These are phyloP conservation scores for Neoboletus magnificus DNA, from an alignment of 768 basidiomycete species.

Conservation along the genomic window DNA sequence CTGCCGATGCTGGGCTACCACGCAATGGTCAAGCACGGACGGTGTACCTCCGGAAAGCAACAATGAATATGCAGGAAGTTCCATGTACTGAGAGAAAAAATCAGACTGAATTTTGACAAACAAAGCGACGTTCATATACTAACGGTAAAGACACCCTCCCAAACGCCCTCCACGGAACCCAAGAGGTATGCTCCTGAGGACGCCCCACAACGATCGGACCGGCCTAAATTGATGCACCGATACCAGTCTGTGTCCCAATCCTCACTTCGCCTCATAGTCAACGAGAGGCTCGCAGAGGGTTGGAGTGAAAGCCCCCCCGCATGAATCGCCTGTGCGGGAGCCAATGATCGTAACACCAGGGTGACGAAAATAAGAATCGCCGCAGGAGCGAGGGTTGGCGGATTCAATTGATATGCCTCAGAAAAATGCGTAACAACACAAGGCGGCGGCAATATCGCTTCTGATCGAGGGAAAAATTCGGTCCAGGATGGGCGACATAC, in stretches of 20 bases:
- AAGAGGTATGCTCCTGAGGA: conserved; percentile 51
- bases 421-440: conserved; percentile 41
- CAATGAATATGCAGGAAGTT: conserved; percentile 80
- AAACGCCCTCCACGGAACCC: conserved; percentile 71
- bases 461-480: conserved; percentile 44
- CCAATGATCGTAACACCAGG: conserved; percentile 35
- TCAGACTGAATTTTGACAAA: neutral
- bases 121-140: conserved; percentile 23
- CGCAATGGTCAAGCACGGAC: conserved; percentile 62
- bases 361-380: conserved; percentile 71
- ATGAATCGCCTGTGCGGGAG: neutral
- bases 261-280: conserved; percentile 30
- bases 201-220: conserved; percentile 29
- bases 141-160: conserved; percentile 80
- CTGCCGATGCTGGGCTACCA: conserved; percentile 81
- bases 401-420: conserved; percentile 42
- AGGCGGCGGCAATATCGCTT: conserved; percentile 13
- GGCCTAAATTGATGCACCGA: conserved; percentile 44
- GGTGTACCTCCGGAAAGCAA: conserved; percentile 70
- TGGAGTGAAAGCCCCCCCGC: conserved; percentile 7
- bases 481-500: conserved; percentile 57
- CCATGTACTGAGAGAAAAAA: conserved; percentile 55
- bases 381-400: conserved; percentile 63
- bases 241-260: conserved; percentile 77
- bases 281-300: conserved; percentile 11